phyloP scores from a whole-genome alignment of 1,284 basidiomycete genomes.

The Apiotrichum mycotoxinovorans region DNA sequence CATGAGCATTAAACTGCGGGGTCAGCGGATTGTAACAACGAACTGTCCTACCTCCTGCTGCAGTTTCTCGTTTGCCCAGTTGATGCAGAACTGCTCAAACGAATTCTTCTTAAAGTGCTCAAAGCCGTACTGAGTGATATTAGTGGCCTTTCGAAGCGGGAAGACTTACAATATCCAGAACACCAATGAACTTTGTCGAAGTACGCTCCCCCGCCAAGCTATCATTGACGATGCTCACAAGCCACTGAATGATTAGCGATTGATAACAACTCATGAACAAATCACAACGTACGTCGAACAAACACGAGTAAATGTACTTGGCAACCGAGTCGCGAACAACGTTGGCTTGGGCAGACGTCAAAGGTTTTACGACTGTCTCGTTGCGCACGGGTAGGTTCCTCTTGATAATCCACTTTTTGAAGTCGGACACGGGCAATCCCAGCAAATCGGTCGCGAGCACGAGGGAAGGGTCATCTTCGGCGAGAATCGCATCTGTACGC shows the following conservation, averaged over 20 bases:
- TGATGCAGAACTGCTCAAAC: conserved; percentile 99
- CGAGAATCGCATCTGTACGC: conserved; percentile 77
- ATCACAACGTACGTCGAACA: conserved; percentile 62
- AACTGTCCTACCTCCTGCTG: conserved; percentile 72
- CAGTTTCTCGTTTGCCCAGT: conserved; percentile 97
- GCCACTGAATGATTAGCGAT: conserved; percentile 64
- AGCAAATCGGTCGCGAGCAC: conserved; percentile 80
- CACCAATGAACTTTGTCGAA: conserved; percentile 98
- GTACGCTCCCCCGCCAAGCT: conserved; percentile 86
- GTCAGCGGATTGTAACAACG: conserved; percentile 12
- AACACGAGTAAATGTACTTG: conserved; percentile 97
- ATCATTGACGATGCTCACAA: conserved; percentile 95
- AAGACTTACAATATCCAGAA: conserved; percentile 66
- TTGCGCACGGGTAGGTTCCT: conserved; percentile 92
- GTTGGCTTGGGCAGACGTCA: conserved; percentile 85
- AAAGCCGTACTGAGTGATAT: conserved; percentile 66
- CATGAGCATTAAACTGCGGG: conserved; percentile 87
- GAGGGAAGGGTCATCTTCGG: conserved; percentile 79
- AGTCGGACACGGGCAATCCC: conserved; percentile 85
- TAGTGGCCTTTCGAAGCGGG: neutral
- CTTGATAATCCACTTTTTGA: conserved; percentile 99
- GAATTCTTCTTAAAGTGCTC: conserved; percentile 99
- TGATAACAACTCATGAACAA: too few species aligned
- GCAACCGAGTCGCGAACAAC: conserved; percentile 95
- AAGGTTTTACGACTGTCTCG: conserved; percentile 88